Evolutionary conservation across 2,329 filamentous ascomycete genomes (phyloP).

Genomic region (Pyrenophora graminea): DNA sequence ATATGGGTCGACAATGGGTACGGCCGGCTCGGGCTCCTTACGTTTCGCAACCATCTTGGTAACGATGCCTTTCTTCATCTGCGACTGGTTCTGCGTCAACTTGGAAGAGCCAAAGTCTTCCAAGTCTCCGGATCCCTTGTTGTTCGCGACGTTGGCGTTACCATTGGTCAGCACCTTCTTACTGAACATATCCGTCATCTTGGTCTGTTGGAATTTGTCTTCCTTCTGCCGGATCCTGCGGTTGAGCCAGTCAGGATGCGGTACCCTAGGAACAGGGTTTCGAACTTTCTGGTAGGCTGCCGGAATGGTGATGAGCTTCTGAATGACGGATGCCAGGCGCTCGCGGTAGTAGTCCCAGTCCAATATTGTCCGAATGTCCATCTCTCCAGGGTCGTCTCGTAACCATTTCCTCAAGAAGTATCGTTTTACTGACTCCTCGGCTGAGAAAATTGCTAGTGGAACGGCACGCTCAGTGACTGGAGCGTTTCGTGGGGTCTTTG

Average conservation of each 20-base stretch:
- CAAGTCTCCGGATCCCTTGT: slow-evolving; percentile 66
- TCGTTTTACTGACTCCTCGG: slow-evolving; percentile 84
- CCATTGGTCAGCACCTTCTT: slow-evolving; percentile 76
- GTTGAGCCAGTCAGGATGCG: slow-evolving; percentile 96
- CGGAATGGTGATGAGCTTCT: slow-evolving; percentile 98
- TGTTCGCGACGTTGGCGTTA: slow-evolving; percentile 63
- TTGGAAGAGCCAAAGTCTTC: slow-evolving; percentile 76
- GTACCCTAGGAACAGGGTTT: slow-evolving; percentile 91
- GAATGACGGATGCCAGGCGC: slow-evolving; percentile 92
- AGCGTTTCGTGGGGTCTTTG: slow-evolving; percentile 79
- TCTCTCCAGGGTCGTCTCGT: slow-evolving; percentile 86
- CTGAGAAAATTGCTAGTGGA: slow-evolving; percentile 95
- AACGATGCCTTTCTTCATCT: slow-evolving; percentile 47
- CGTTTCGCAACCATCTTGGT: slow-evolving; percentile 55
- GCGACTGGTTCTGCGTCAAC: slow-evolving; percentile 46
- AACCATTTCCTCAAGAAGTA: slow-evolving; percentile 94
- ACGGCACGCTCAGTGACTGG: slow-evolving; percentile 94
- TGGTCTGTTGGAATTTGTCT: slow-evolving; percentile 97
- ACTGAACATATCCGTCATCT: slow-evolving; percentile 90
- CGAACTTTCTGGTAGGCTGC: slow-evolving; percentile 92
- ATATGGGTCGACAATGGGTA: slow-evolving; percentile 74
- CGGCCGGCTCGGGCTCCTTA: slow-evolving; percentile 51
- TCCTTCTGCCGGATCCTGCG: slow-evolving; percentile 92
- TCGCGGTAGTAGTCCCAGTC: slow-evolving; percentile 99
- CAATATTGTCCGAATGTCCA: slow-evolving; percentile 85